Evolutionary conservation across 2,329 filamentous ascomycete species (phyloP).

Genomic region (Fusarium sarcochroum): DNA sequence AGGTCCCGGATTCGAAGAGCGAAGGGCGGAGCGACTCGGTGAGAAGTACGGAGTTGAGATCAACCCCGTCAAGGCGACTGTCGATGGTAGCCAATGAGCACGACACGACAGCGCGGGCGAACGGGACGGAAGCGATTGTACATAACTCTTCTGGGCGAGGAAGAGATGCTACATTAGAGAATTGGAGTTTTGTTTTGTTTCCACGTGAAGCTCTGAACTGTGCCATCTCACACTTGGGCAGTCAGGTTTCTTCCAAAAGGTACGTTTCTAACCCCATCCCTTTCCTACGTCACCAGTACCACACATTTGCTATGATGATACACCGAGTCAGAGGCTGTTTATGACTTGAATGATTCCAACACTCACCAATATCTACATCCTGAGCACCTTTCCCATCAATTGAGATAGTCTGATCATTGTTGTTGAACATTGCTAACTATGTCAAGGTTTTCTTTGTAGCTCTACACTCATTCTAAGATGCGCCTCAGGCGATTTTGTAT

Average conservation of each 20-base stretch:
- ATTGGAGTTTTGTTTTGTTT: slow-evolving; percentile 57
- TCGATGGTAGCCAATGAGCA: slow-evolving; percentile 60
- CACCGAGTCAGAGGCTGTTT: slow-evolving; percentile 63
- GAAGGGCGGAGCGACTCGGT: slow-evolving; percentile 84
- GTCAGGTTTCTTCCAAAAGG: slow-evolving; percentile 37
- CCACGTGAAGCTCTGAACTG: slow-evolving; percentile 46
- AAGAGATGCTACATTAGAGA: slow-evolving; percentile 58
- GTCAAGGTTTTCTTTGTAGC: background rate
- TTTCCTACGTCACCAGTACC: background rate
- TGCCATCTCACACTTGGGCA: slow-evolving; percentile 40
- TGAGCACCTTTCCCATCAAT: slow-evolving; percentile 13
- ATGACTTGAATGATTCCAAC: slow-evolving; percentile 57
- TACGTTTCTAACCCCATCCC: slow-evolving; percentile 38
- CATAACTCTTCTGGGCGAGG: slow-evolving; percentile 55
- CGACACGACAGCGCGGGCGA: slow-evolving; percentile 39
- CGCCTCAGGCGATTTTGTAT: slow-evolving; percentile 6
- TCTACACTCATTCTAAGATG: background rate
- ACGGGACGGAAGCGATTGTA: slow-evolving; percentile 52
- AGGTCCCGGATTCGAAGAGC: slow-evolving; percentile 85
- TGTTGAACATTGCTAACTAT: slow-evolving; percentile 13
- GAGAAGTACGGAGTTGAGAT: slow-evolving; percentile 91
- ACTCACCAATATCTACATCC: slow-evolving; percentile 50
- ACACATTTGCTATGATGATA: slow-evolving; percentile 55
- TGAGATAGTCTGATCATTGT: background rate
- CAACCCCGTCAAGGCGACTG: slow-evolving; percentile 71